A percentile compares a stretch with the other conserved stretches of the same genome.
phyloP scores from a whole-genome alignment of 352 stramenopile genomes.

The Globisporangium canariense region DNA sequence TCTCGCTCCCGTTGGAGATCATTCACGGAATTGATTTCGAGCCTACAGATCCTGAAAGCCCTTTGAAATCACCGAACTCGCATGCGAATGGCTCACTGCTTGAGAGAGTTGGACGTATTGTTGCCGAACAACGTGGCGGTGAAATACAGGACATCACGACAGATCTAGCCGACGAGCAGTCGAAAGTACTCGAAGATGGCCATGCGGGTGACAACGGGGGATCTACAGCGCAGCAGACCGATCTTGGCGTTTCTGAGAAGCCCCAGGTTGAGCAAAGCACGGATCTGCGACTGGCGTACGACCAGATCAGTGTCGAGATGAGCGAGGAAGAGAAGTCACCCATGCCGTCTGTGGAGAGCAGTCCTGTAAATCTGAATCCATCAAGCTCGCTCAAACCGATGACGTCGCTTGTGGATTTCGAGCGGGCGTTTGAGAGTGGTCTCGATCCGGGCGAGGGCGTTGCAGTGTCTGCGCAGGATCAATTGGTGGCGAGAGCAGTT shows the following conservation, averaged over 20 bases:
- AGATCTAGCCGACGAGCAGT: constrained; percentile 24
- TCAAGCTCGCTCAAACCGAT: constrained; percentile 14
- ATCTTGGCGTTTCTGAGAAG: constrained; percentile 18
- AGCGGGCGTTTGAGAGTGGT: constrained; percentile 44
- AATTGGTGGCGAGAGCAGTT: constrained; percentile 56
- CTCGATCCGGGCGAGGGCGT: constrained; percentile 68
- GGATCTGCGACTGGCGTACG: constrained; percentile 11
- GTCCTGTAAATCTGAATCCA: background rate
- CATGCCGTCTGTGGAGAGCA: constrained; percentile 6
- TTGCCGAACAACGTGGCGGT: constrained; percentile 67
- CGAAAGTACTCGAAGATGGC: constrained; percentile 15
- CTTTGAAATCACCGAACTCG: constrained; percentile 17
- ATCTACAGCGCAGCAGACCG: constrained; percentile 12
- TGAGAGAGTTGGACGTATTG: constrained; percentile 62
- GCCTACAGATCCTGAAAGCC: constrained; percentile 18
- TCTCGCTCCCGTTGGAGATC: constrained; percentile 38
- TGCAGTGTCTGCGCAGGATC: constrained; percentile 49
- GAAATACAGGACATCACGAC: constrained; percentile 81
- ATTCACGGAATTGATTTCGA: constrained; percentile 37
- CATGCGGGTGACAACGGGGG: constrained; percentile 16
- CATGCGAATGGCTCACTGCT: constrained; percentile 43
- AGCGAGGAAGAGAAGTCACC: constrained; percentile 15
- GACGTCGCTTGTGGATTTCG: constrained; percentile 23
- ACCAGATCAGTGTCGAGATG: constrained; percentile 4
- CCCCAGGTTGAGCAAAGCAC: constrained; percentile 17